A percentile compares a stretch with the other conserved stretches of the same genome.
Evolutionary conservation across 768 basidiomycete species (phyloP).

Genomic region (Hypholoma fasciculare): DNA sequence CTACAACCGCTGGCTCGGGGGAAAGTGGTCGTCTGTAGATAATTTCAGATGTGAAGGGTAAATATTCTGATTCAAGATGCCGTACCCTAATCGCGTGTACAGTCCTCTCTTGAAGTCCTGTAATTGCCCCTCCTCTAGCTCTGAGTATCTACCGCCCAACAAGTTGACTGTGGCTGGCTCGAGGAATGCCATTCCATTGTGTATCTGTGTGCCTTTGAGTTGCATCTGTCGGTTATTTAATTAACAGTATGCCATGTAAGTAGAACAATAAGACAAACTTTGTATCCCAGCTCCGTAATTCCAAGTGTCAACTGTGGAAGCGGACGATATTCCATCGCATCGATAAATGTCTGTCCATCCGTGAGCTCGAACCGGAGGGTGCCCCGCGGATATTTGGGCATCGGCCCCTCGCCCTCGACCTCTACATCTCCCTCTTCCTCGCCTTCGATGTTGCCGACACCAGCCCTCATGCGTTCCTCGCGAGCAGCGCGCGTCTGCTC

Average conservation of each 20-base stretch:
- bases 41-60: slow-evolving; percentile 1
- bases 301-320: slow-evolving; percentile 70
- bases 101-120: slow-evolving; percentile 63
- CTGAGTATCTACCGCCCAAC: slow-evolving; percentile 62
- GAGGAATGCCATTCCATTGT: slow-evolving; percentile 74
- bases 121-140: slow-evolving; percentile 60
- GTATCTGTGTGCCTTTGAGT: slow-evolving; percentile 66
- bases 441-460: slow-evolving; percentile 39
- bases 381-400: slow-evolving; percentile 80
- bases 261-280: slow-evolving; percentile 45
- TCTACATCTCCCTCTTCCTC: slow-evolving; percentile 58
- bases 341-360: slow-evolving; percentile 70
- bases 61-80: slow-evolving; percentile 3
- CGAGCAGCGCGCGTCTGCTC: slow-evolving; percentile 66
- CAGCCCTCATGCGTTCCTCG: slow-evolving; percentile 64
- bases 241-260: background rate
- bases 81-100: slow-evolving; percentile 68
- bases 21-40: slow-evolving; percentile 20
- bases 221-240: slow-evolving; percentile 24
- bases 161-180: slow-evolving; percentile 66
- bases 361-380: slow-evolving; percentile 77
- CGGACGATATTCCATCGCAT: slow-evolving; percentile 77
- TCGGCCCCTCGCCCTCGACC: slow-evolving; percentile 66
- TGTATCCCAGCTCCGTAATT: slow-evolving; percentile 78
- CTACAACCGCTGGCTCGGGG: slow-evolving; percentile 17